Conservation (phyloP, 495 filamentous ascomycete species). For the Penicillium simplicissimum region DNA sequence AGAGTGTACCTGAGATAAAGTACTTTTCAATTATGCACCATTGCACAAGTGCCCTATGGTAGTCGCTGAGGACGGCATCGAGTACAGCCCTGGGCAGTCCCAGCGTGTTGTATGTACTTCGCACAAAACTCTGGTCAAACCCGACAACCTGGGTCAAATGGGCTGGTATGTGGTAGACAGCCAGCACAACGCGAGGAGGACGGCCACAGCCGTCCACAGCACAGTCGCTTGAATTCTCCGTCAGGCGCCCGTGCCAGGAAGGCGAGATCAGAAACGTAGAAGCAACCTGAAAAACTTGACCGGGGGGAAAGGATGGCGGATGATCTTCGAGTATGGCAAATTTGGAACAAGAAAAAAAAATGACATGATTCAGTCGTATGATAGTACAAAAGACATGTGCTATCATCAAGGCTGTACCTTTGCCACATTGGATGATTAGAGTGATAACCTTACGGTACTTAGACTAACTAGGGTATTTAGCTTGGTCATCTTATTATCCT, state of each 20-base stretch:
- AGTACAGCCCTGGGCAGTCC: background rate
- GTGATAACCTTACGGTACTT: background rate
- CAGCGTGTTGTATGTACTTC: background rate
- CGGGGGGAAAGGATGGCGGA: background rate
- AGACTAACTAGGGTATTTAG: background rate
- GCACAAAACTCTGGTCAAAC: background rate
- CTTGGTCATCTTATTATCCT: background rate
- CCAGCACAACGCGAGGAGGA: background rate
- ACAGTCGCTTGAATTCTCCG: background rate
- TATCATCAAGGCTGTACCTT: background rate
- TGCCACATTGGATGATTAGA: background rate
- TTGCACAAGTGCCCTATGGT: too few species aligned
- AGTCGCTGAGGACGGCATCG: background rate
- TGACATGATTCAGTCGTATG: background rate
- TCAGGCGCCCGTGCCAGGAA: background rate
- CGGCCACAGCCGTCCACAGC: background rate
- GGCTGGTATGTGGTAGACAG: slow-evolving; percentile 2
- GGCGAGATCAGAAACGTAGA: background rate
- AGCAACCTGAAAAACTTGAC: background rate
- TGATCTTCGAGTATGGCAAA: background rate
- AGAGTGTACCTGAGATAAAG: background rate
- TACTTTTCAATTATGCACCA: background rate
- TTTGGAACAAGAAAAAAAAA: too few species aligned
- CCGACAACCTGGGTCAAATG: background rate
- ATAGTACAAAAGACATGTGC: background rate